Evolutionary conservation across 1,284 basidiomycete species (phyloP).

Genomic region (Agaricales sp.): DNA sequence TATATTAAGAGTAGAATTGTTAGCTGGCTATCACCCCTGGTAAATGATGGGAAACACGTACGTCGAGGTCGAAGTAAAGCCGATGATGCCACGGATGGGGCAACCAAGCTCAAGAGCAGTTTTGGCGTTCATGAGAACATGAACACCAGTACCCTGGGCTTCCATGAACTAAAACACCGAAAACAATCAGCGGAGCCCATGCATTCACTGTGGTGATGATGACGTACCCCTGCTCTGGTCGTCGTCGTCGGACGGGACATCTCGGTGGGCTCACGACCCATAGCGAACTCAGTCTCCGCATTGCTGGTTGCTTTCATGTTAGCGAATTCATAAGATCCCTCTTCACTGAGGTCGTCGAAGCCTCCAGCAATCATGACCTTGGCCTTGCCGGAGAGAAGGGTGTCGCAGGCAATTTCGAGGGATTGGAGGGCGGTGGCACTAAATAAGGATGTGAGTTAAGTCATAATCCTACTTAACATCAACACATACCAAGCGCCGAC

Average conservation of each 20-base stretch:
- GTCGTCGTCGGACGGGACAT: conserved; percentile 97
- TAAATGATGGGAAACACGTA: conserved; percentile 31
- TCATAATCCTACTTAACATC: not conserved
- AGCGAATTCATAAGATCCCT: conserved; percentile 94
- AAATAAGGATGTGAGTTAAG: conserved; percentile 7
- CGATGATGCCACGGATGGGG: conserved; percentile 89
- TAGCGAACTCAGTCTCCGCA: conserved; percentile 92
- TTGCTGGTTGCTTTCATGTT: conserved; percentile 99
- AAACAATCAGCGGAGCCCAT: conserved; percentile 10
- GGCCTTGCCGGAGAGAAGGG: conserved; percentile 89
- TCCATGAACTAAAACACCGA: conserved; percentile 92
- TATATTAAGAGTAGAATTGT: conserved; percentile 18
- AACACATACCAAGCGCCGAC: conserved; percentile 86
- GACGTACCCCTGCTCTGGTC: conserved; percentile 79
- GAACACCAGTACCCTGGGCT: conserved; percentile 92
- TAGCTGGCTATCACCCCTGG: conserved; percentile 7
- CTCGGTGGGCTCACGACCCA: conserved; percentile 97
- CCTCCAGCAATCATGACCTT: conserved; percentile 99
- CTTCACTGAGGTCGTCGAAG: conserved; percentile 96
- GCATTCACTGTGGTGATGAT: too few relatives aligned
- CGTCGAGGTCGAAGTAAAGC: conserved; percentile 95
- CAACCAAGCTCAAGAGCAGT: conserved; percentile 92
- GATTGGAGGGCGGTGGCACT: conserved; percentile 97
- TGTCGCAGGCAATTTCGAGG: conserved; percentile 95
- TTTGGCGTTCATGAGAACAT: conserved; percentile 94